Base-by-base conservation (phyloP, 2,329 filamentous ascomycete genomes). In the Fusarium newnesense region DNA sequence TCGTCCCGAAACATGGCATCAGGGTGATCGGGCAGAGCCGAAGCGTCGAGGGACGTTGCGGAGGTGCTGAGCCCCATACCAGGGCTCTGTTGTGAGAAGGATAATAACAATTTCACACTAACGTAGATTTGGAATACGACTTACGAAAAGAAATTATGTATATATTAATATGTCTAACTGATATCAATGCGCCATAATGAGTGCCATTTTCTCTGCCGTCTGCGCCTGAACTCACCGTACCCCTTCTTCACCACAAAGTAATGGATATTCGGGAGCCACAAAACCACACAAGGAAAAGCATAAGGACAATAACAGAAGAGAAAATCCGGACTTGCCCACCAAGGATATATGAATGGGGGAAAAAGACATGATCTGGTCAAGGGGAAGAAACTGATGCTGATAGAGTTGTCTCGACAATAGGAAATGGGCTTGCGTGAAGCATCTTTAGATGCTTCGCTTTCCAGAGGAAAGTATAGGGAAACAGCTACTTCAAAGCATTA, bases 121-220 rank as follows among this genome's bases (percentile, higher is more conserved):
- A 7, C 4, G 13, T 28, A 21, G 3, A 10, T 21, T 4, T 46
- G 19, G 9, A 9, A 26, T 6, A 15, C 6, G 10, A 18, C 4
- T 16, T 21, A 47, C 5, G 3, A 9, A 9, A 16, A 30, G 5
- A 47, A 0, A 4, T 16, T 1, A 6, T 19, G 7, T 5, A 5
- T 15, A 3, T 15, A 36, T 5, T 8, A 8, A 36, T 15, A 2
- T 1, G 24, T 15, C 3, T 19, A 11, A 8, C 1, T 10, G 2
- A 9, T 3, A 2, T 15, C 4, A 1, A 8, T 36, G n/a, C 2
- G 18, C 18, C 30, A 9, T 18, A 7, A 3, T 6, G n/a, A 3
- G 13, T 32, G 5, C 2, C 1, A 9, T 9, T 9, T 18, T 9
- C 0, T 18, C 1, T 4, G 2, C 21, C 3, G 7, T 24, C 5